Base-by-base conservation (phyloP, 345 rosid species). In the Rubroshorea leprosula region DNA sequence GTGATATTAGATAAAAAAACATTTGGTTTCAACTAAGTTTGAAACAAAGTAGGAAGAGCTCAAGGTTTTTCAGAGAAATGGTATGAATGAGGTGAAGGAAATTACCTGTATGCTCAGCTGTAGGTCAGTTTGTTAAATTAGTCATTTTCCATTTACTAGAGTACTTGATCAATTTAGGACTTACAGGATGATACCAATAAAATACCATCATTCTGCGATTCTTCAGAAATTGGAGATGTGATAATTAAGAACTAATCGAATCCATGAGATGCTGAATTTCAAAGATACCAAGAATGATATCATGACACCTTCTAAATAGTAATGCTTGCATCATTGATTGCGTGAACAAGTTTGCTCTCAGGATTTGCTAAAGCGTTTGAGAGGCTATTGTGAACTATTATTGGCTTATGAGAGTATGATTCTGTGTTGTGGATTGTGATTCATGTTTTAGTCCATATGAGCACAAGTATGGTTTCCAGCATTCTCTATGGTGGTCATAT, bases 401-500 rank as follows among this genome's bases (percentile, higher is more conserved):
- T n/a, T n/a, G n/a, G n/a, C n/a, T n/a, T n/a, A n/a, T n/a, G n/a
- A n/a, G n/a, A n/a, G n/a, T n/a, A n/a, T n/a, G n/a, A n/a, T n/a
- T n/a, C n/a, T n/a, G n/a, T n/a, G n/a, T n/a, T n/a, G n/a, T n/a
- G n/a, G n/a, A n/a, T n/a, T n/a, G n/a, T n/a, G n/a, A n/a, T n/a
- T n/a, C n/a, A n/a, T n/a, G n/a, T n/a, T n/a, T n/a, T n/a, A n/a
- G n/a, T 12, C 2, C n/a, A 35, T n/a, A n/a, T n/a, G n/a, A n/a
- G n/a, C n/a, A n/a, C n/a, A n/a, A n/a, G n/a, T n/a, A n/a, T n/a
- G n/a, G n/a, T n/a, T n/a, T n/a, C n/a, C n/a, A n/a, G n/a, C n/a
- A n/a, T n/a, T n/a, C n/a, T 61, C 3, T 61, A 31, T 39, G 39
- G 6, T 6, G 21, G 46, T 24, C 47, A 49, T 65, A n/a, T 6